A percentile compares a stretch with the other conserved stretches of the same genome.
Evolutionary conservation across 192 early-diverging fungal species (phyloP).

Genomic region (Dissophora ornata): DNA sequence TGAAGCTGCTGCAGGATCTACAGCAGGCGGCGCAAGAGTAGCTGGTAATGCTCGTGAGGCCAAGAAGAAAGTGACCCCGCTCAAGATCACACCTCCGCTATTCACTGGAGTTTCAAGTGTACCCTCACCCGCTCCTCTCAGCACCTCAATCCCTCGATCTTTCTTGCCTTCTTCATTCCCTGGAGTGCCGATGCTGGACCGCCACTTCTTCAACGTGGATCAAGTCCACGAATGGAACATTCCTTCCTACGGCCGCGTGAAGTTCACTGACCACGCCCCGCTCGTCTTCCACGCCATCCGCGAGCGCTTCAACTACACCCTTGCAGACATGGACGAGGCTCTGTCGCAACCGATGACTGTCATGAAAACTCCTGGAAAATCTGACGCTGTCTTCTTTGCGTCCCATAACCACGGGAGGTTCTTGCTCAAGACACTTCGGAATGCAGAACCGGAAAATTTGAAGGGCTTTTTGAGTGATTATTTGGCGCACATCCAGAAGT

Average conservation of each 20-base stretch:
- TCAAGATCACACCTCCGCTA: conserved; percentile 35
- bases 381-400: conserved; percentile 47
- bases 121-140: conserved; percentile 32
- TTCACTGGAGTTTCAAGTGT: conserved; percentile 17
- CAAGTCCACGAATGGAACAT: conserved; percentile 54
- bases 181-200: too few relatives aligned
- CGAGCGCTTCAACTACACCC: conserved; percentile 39
- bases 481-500: conserved; percentile 39
- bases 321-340: conserved; percentile 46
- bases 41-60: background rate
- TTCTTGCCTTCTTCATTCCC: too few relatives aligned
- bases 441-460: conserved; percentile 35
- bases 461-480: conserved; percentile 43
- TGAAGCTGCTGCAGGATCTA: background rate
- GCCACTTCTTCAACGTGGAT: conserved; percentile 32
- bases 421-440: conserved; percentile 47
- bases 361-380: conserved; percentile 45
- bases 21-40: background rate
- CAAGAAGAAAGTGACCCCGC: conserved; percentile 11
- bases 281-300: conserved; percentile 44
- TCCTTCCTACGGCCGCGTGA: conserved; percentile 44
- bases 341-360: conserved; percentile 45
- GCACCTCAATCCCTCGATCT: conserved; percentile 33
- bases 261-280: conserved; percentile 43
- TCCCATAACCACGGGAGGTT: conserved; percentile 51